Percentiles rank a stretch among this genome's conserved stretches.
Conservation (phyloP, 108 stramenopile genomes). For the Fistulifera solaris region DNA sequence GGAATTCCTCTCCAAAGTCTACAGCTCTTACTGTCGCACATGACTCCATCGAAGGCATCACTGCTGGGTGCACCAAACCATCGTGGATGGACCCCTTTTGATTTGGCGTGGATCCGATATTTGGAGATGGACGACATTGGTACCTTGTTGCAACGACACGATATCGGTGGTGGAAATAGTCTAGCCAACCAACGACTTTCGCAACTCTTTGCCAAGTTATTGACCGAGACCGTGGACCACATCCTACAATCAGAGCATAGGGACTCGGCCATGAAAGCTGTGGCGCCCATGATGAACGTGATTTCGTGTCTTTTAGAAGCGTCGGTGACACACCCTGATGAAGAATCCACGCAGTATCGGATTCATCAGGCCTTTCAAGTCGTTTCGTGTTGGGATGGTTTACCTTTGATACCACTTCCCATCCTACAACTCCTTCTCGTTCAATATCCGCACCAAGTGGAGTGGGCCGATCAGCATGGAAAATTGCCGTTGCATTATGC, state of each 20-base stretch:
- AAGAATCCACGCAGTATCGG: too few relatives aligned
- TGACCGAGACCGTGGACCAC: slow-evolving; percentile 25
- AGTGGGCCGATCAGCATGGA: slow-evolving; percentile 15
- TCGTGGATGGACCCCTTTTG: slow-evolving; percentile 32
- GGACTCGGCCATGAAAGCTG: background rate
- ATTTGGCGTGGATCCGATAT: slow-evolving; percentile 37
- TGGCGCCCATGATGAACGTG: background rate
- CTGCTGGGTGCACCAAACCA: slow-evolving; percentile 20
- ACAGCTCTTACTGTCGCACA: slow-evolving; percentile 7
- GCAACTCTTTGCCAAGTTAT: slow-evolving; percentile 21
- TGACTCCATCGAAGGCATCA: slow-evolving; percentile 3
- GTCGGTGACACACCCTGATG: background rate
- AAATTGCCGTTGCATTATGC: slow-evolving; percentile 31
- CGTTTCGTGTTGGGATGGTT: background rate
- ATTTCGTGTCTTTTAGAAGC: background rate
- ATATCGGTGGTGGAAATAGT: slow-evolving; percentile 10
- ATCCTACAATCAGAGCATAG: background rate
- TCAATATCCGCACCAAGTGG: slow-evolving; percentile 15
- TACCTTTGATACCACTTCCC: slow-evolving; percentile 12
- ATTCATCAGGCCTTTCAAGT: background rate
- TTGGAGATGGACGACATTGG: slow-evolving; percentile 21
- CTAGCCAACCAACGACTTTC: slow-evolving; percentile 14
- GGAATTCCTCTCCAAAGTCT: slow-evolving; percentile 21
- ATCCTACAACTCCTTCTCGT: slow-evolving; percentile 22
- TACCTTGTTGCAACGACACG: slow-evolving; percentile 14